phyloP scores from a whole-genome alignment of 139 green algal genomes.

The Chlorella sp. region DNA sequence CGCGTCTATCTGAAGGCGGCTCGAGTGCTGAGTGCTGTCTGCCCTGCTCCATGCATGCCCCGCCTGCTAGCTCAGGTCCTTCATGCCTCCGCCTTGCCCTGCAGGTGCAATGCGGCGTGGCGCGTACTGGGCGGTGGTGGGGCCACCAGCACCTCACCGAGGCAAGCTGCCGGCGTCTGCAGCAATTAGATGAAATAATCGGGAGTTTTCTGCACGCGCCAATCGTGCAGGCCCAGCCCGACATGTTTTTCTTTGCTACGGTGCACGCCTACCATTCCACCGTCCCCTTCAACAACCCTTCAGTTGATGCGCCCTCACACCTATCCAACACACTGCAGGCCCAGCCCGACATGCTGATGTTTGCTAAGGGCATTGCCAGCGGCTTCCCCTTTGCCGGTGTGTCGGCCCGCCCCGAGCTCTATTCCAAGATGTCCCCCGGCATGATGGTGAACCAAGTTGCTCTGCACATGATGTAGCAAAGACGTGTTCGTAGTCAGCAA shows the following conservation, averaged over 20 bases:
- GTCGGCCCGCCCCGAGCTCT: constrained; percentile 54
- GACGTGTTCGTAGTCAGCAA: too few relatives aligned
- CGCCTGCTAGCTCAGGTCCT: too few relatives aligned
- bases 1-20: too few relatives aligned
- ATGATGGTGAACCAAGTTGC: not conserved
- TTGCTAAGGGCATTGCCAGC: constrained; percentile 88
- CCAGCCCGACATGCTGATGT: constrained; percentile 83
- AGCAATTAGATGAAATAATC: too few relatives aligned
- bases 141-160: constrained; percentile 71
- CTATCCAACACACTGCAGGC: not conserved
- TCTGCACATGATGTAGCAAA: too few relatives aligned
- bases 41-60: not conserved
- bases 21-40: too few relatives aligned
- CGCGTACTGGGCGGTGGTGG: constrained; percentile 85
- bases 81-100: too few relatives aligned
- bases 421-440: constrained; percentile 32
- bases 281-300: too few relatives aligned
- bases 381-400: constrained; percentile 87
- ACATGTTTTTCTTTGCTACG: constrained; percentile 87
- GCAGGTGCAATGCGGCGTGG: constrained; percentile 84
- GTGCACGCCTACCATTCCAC: too few relatives aligned
- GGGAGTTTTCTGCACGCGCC: too few relatives aligned
- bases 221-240: constrained; percentile 52
- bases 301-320: too few relatives aligned
- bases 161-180: not conserved